Evolutionary conservation across 1,284 basidiomycete species (phyloP).

Genomic region (Polyporus tsugae): DNA sequence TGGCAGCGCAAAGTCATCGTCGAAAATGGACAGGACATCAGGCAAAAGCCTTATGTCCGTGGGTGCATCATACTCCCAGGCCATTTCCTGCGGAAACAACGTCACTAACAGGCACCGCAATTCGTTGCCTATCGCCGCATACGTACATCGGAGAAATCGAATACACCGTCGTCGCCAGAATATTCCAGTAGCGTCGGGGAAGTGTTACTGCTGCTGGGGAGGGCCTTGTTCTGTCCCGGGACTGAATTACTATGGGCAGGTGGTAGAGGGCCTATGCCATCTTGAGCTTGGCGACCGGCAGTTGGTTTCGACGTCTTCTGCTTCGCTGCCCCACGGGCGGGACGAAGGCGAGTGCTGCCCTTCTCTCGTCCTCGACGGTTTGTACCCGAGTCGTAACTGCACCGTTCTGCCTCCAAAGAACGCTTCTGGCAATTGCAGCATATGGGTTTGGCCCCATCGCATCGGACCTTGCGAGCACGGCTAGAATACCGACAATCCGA

Average conservation of each 20-base stretch:
- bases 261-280: neutral
- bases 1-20: neutral
- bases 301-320: conserved; percentile 13
- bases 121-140: neutral
- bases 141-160: conserved; percentile 19
- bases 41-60: conserved; percentile 10
- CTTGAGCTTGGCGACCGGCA: conserved; percentile 1
- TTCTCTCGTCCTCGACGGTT: conserved; percentile 80
- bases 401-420: conserved; percentile 45
- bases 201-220: neutral
- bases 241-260: neutral
- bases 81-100: conserved; percentile 14
- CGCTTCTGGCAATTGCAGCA: conserved; percentile 72
- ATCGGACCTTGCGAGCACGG: conserved; percentile 78
- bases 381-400: conserved; percentile 67
- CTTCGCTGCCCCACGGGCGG: conserved; percentile 13
- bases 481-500: conserved; percentile 43
- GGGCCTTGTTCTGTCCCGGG: neutral
- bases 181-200: neutral
- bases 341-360: conserved; percentile 66
- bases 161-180: neutral
- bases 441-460: conserved; percentile 78
- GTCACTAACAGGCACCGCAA: neutral
- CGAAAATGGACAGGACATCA: neutral
- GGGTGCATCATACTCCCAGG: conserved; percentile 22